Evolutionary conservation across 352 stramenopile genomes (phyloP), one percentile per base, ranked within the genome.

Genomic region (Pythium brachiatum): DNA sequence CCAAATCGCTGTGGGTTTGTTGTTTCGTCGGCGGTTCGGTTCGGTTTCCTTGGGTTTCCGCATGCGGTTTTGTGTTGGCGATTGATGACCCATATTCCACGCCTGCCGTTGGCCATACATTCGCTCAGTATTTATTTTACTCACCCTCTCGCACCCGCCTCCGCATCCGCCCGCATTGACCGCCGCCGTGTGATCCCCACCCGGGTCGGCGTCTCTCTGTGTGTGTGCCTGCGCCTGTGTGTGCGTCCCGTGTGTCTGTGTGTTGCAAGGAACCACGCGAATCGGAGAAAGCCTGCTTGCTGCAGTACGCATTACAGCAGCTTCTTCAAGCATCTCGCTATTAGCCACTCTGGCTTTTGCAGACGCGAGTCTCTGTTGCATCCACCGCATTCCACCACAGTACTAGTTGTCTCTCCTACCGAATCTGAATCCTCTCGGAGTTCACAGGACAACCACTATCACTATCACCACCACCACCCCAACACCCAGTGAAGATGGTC

Each of bases 41-140:
- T 53, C 21, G 21, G 29, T 62, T 57, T 62, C 23, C 20, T 46
- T 44, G 16, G 54, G 43, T 46, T 62, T 57, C 44, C 23, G 36
- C 29, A 29, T n/a, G 26, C 52, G 34, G 15, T 13, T 39, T 56
- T 47, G 23, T 32, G 29, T 56, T 60, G 38, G 18, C 6, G 23
- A 46, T 31, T 57, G 25, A 36, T 25, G 27, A 48, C 47, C 48
- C 48, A 20, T 47, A n/a, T n/a, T 27, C 43, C 27, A 32, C 41
- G 43, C 5, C 60, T 65, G 64, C 57, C 57, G 51, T 70, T 70
- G 64, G 50, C 52, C 64, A 70, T 67, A 66, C 57, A 71, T 57
- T 62, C 25, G 12, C 47, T 69, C 69, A 76, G 69, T 76, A 76
- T 72, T 72, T 76, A 74, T 64, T 75, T 70, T 76, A 56, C 69